Conservation (phyloP, 257 asterid species). For the Sherardia arvensis region DNA sequence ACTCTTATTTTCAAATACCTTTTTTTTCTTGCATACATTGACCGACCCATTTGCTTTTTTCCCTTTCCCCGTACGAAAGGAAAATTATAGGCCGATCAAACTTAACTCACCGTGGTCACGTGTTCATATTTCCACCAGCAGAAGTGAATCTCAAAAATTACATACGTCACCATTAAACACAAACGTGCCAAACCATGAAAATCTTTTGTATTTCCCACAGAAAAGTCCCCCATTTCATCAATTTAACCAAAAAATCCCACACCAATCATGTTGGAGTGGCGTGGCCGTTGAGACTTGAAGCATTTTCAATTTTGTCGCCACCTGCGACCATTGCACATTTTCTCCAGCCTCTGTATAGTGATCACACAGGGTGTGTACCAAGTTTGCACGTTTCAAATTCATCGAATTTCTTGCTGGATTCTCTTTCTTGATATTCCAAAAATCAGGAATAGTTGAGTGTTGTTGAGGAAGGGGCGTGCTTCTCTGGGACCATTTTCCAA, state of each 20-base stretch:
- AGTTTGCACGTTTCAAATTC: slow-evolving; percentile 6
- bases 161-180: neutral
- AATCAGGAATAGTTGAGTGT: neutral
- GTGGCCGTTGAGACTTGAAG: slow-evolving; percentile 5
- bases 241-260: neutral
- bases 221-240: neutral
- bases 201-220: neutral
- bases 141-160: neutral
- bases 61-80: too few species aligned
- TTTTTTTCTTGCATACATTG: too few species aligned
- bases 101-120: neutral
- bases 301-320: neutral
- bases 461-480: neutral
- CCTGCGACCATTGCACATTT: neutral
- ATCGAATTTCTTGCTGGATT: neutral
- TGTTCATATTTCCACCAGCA: neutral
- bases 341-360: neutral
- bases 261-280: slow-evolving; percentile 1
- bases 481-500: neutral
- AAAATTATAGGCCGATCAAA: neutral
- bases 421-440: neutral
- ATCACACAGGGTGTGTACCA: neutral
- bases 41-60: too few species aligned
- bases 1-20: too few species aligned
- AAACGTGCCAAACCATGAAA: neutral